These are phyloP conservation scores for Pyracantha coccinea DNA, from an alignment of 331 rosid genomes.

Conservation along the genomic window DNA sequence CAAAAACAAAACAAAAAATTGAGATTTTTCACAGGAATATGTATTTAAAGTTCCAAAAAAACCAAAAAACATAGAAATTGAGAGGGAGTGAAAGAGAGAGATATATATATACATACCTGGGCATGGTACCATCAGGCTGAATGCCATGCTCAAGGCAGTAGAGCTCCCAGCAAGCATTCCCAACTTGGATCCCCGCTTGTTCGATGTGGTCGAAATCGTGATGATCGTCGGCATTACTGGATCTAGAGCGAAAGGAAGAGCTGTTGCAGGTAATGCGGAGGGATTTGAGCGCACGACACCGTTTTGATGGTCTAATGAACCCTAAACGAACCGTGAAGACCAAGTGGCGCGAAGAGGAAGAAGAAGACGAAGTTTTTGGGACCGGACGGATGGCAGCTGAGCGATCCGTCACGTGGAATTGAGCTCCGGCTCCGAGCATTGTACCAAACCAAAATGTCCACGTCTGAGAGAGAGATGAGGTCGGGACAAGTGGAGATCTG, in stretches of 20 bases:
- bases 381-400: slow-evolving; percentile 22
- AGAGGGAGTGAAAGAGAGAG: background rate
- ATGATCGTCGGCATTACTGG: slow-evolving; percentile 34
- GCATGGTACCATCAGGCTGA: slow-evolving; percentile 59
- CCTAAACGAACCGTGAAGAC: slow-evolving; percentile 24
- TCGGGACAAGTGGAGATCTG: no score
- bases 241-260: slow-evolving; percentile 37
- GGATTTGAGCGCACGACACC: slow-evolving; percentile 28
- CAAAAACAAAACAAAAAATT: background rate
- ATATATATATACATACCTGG: slow-evolving; percentile 11
- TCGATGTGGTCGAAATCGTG: slow-evolving; percentile 52
- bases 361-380: slow-evolving; percentile 13
- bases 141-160: slow-evolving; percentile 71
- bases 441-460: background rate
- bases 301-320: slow-evolving; percentile 10
- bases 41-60: background rate
- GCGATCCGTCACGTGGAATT: slow-evolving; percentile 33
- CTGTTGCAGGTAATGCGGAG: slow-evolving; percentile 38
- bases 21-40: background rate
- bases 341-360: slow-evolving; percentile 22
- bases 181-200: slow-evolving; percentile 72
- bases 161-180: slow-evolving; percentile 74
- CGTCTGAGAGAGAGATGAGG: background rate
- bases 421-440: slow-evolving; percentile 52
- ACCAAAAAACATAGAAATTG: background rate